Evolutionary conservation across 148 eudicot species (phyloP), one percentile per base, ranked within the genome.

Genomic region (Heliamphora exappendiculata): DNA sequence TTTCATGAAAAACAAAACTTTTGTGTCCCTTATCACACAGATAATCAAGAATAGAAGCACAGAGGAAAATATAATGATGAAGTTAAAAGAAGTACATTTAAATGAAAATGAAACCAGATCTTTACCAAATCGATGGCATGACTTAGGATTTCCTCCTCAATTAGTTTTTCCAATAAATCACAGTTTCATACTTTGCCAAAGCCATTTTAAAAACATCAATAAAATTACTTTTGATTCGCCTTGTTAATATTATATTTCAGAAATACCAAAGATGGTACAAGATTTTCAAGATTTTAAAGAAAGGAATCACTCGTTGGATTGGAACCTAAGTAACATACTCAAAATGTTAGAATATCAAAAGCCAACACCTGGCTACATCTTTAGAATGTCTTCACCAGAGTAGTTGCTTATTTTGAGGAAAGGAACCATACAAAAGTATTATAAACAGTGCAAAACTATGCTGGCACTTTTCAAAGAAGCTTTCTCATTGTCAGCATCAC

Each of bases 121-220:
- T 84, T n/a, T 85, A 91, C 98, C 84, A 81, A 51, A 76, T 92
- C 91, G 80, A 92, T 82, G 60, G 75, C 79, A 83, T 77, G 81
- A 71, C 84, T 77, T 59, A 39, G 77, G 77, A 89, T 70, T 75
- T 85, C 87, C 72, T 90, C 85, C 51, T 86, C 85, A 70, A 88
- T 78, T 72, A 90, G 50, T 63, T 68, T 79, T 78, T 91, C 90
- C 72, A 91, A 74, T 39, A 90, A 58, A 65, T 80, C 74, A 82
- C 42, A 82, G 81, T 85, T 80, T 97, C 97, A 91, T n/a, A 75
- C 73, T 67, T 87, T 87, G 45, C 97, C 93, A 81, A 94, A 89
- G 7, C 97, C 97, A 84, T 94, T 95, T 94, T 91, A 78, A n/a
- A 68, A 34, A 82, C 16, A 75, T 67, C 55, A 69, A 24, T 49